A percentile compares a stretch with the other conserved stretches of the same genome.
These are phyloP conservation scores for Gossypium arboreum DNA, from an alignment of 345 rosid genomes.

Conservation along the genomic window DNA sequence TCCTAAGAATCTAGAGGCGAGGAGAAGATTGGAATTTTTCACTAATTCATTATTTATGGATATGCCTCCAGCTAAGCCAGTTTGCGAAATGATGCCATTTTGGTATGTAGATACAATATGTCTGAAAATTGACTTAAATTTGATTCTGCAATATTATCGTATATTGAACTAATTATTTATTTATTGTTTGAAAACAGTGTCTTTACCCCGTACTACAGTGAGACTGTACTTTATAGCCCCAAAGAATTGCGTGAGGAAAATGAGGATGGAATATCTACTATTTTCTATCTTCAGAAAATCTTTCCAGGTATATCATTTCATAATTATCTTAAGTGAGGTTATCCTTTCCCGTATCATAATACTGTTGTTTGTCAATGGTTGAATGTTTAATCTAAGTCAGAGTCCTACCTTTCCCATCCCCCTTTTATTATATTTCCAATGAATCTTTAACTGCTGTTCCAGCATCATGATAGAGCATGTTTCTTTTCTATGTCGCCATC, in stretches of 20 bases:
- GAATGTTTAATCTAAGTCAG: neutral
- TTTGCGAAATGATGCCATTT: slow-evolving; percentile 85
- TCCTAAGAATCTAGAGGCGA: slow-evolving; percentile 97
- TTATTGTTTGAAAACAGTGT: slow-evolving; percentile 49
- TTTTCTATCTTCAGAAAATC: slow-evolving; percentile 98
- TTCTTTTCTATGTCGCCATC: neutral
- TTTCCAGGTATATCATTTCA: slow-evolving; percentile 65
- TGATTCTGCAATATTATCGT: neutral
- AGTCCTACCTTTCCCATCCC: neutral
- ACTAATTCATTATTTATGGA: slow-evolving; percentile 92
- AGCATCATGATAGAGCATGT: neutral
- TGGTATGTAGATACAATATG: slow-evolving; percentile 35
- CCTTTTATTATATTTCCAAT: neutral
- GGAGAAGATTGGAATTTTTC: slow-evolving; percentile 92
- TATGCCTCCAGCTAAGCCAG: slow-evolving; percentile 87
- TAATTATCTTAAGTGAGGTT: slow-evolving; percentile 10
- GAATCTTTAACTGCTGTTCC: neutral
- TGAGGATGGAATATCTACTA: slow-evolving; percentile 96
- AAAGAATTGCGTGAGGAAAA: slow-evolving; percentile 85
- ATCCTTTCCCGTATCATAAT: neutral
- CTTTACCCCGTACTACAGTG: slow-evolving; percentile 99
- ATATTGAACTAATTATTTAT: slow-evolving; percentile 9
- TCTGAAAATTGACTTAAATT: slow-evolving; percentile 10
- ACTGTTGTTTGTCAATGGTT: neutral
- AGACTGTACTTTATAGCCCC: slow-evolving; percentile 93